phyloP scores from a whole-genome alignment of 164 flowering plant species.

The Cinnamomum micranthum region DNA sequence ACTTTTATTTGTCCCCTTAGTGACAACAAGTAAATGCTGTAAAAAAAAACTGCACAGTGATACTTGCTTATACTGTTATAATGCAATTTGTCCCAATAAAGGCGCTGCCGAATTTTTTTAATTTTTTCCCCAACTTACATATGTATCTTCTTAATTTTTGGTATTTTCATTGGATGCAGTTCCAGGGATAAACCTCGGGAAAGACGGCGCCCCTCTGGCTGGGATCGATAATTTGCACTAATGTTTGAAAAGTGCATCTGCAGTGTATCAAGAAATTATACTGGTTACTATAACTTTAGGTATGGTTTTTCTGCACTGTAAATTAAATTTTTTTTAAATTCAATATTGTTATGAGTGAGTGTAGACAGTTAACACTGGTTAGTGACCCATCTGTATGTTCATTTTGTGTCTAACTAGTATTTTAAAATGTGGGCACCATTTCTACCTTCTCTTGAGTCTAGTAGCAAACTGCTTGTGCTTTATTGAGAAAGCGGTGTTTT shows the following conservation, averaged over 20 bases:
- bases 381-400: no score
- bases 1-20: neutral
- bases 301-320: neutral
- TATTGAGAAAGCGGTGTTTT: no score
- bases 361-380: no score
- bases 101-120: neutral
- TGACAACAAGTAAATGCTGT: neutral
- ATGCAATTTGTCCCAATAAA: neutral
- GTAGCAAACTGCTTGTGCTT: no score
- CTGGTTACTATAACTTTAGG: conserved; percentile 1
- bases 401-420: no score
- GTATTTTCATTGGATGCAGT: conserved; percentile 34
- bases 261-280: neutral
- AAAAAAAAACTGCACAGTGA: neutral
- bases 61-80: neutral
- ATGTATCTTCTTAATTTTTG: neutral
- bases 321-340: no score
- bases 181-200: conserved; percentile 71
- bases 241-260: neutral
- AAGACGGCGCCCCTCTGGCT: conserved; percentile 87
- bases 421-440: no score
- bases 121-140: neutral
- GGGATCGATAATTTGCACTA: conserved; percentile 56
- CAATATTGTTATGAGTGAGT: no score
- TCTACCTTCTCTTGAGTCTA: no score